A percentile compares a stretch with the other conserved stretches of the same genome.
Evolutionary conservation across 164 flowering plant genomes (phyloP).

Genomic region (Malania oleifera): DNA sequence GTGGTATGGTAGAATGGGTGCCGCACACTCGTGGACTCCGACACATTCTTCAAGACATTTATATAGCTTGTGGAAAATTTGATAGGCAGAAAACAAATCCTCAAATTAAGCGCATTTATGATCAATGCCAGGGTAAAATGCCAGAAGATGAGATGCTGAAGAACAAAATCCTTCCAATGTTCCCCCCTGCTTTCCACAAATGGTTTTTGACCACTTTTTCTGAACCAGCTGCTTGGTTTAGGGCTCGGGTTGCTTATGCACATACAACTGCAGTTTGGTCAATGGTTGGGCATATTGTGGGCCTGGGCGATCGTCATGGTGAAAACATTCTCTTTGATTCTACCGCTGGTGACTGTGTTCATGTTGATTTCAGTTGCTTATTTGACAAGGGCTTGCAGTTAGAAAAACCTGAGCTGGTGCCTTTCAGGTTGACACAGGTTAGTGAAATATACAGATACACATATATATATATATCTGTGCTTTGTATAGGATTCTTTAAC

Average conservation of each 20-base stretch:
- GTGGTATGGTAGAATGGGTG: slow-evolving; percentile 99
- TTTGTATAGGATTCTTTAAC: neutral
- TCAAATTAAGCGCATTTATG: slow-evolving; percentile 86
- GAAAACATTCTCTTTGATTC: slow-evolving; percentile 99
- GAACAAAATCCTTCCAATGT: slow-evolving; percentile 88
- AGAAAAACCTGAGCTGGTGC: slow-evolving; percentile 99
- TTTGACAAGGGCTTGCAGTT: slow-evolving; percentile 96
- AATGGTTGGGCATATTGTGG: slow-evolving; percentile 99
- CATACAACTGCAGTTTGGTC: slow-evolving; percentile 99
- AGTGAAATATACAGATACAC: slow-evolving; percentile 8
- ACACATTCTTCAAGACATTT: slow-evolving; percentile 98
- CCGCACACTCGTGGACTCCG: slow-evolving; percentile 98
- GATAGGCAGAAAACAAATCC: slow-evolving; percentile 96
- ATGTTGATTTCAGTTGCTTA: slow-evolving; percentile 99
- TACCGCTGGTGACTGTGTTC: slow-evolving; percentile 97
- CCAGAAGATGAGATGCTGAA: slow-evolving; percentile 89
- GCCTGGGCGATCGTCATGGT: slow-evolving; percentile 98
- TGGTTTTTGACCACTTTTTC: slow-evolving; percentile 96
- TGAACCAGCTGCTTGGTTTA: slow-evolving; percentile 99
- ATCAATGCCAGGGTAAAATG: slow-evolving; percentile 83
- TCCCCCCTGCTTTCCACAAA: slow-evolving; percentile 90
- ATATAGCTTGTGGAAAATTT: slow-evolving; percentile 84
- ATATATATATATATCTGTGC: neutral
- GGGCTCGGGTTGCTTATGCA: slow-evolving; percentile 95
- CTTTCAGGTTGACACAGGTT: slow-evolving; percentile 98